Conservation (phyloP, 169 alveolate genomes). For the Plasmodium yoelii region DNA sequence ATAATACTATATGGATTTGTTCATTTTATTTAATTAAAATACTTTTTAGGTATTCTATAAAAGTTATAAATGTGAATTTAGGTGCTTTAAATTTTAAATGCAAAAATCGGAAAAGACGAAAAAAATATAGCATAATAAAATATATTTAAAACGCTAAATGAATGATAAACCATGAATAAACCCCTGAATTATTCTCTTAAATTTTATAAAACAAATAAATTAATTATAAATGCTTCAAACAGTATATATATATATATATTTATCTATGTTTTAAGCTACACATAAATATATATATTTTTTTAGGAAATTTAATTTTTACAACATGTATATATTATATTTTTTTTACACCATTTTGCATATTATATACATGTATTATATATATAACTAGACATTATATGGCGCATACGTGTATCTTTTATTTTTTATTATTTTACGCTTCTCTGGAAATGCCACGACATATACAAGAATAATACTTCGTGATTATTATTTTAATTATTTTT, state of each 20-base stretch:
- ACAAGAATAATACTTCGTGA: no score
- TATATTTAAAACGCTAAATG: neutral
- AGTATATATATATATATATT: neutral
- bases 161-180: neutral
- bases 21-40: neutral
- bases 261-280: no score
- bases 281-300: no score
- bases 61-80: neutral
- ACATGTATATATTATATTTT: no score
- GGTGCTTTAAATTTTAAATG: neutral
- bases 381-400: no score
- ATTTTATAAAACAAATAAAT: conserved; percentile 4
- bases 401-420: no score
- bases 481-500: no score
- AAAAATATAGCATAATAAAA: neutral
- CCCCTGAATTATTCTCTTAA: neutral
- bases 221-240: neutral
- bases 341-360: no score
- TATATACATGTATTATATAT: no score
- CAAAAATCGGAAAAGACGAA: conserved; percentile 4
- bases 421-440: no score
- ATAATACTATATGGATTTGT: conserved; percentile 2
- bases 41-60: neutral
- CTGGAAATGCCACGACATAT: no score
- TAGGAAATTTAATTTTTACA: no score